Conservation (phyloP, 306 rosid species). For the Malus fusca region DNA sequence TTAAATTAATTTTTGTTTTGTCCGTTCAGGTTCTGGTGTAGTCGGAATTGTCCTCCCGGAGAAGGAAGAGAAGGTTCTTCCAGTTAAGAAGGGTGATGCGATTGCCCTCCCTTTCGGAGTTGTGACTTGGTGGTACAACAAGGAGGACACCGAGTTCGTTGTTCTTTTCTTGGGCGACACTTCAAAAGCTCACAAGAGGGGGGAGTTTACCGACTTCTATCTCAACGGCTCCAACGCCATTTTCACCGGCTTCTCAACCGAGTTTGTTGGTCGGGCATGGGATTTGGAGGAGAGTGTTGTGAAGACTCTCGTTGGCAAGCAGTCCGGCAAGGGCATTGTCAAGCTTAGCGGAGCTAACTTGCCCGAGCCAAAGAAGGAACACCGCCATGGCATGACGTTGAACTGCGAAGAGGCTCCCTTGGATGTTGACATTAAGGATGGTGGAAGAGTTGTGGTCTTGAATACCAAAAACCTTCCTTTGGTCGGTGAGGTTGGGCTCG, state of each 20-base stretch:
- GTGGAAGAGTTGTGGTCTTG: constrained; percentile 72
- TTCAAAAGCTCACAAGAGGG: constrained; percentile 66
- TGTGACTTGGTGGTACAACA: constrained; percentile 81
- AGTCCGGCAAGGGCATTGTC: constrained; percentile 51
- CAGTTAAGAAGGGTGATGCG: constrained; percentile 78
- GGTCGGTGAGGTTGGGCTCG: constrained; percentile 73
- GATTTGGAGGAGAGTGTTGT: constrained; percentile 48
- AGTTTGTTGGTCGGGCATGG: constrained; percentile 79
- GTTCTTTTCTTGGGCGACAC: constrained; percentile 76
- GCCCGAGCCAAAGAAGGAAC: constrained; percentile 48
- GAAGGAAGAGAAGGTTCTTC: constrained; percentile 60
- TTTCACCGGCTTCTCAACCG: constrained; percentile 61
- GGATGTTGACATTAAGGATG: constrained; percentile 64
- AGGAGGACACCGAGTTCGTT: constrained; percentile 57
- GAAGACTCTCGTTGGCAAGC: constrained; percentile 44
- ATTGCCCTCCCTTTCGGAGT: constrained; percentile 78
- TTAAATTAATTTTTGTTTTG: not conserved
- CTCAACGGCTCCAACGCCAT: constrained; percentile 66
- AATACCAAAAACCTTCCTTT: constrained; percentile 77
- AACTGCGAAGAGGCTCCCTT: constrained; percentile 74
- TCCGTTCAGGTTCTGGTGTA: constrained; percentile 43
- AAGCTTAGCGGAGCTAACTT: constrained; percentile 32
- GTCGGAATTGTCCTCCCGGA: constrained; percentile 70
- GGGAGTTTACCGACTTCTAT: constrained; percentile 69
- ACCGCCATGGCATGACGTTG: constrained; percentile 58